These are phyloP conservation scores for Cucurbita pepo DNA, from an alignment of 306 rosid species.

Conservation along the genomic window DNA sequence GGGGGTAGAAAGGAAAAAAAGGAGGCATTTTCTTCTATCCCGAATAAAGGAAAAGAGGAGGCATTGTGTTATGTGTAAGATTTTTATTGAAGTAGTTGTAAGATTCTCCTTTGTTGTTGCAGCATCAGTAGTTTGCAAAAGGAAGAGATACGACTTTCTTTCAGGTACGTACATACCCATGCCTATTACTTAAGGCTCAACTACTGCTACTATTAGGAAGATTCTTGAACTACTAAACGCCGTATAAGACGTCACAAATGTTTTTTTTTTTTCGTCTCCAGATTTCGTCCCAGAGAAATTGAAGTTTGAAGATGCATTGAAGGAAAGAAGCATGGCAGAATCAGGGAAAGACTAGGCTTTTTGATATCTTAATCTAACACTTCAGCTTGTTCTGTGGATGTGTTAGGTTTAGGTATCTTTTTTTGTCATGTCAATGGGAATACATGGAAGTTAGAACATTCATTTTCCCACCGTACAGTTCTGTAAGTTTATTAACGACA, in stretches of 20 bases:
- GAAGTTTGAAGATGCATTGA: conserved; percentile 64
- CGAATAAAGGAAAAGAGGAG: not conserved
- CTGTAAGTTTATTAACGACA: not conserved
- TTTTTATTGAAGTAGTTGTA: not conserved
- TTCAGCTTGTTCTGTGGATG: not conserved
- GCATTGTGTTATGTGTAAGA: not conserved
- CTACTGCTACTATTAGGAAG: not conserved
- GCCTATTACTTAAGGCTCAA: not conserved
- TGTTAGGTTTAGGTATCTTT: not conserved
- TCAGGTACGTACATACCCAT: conserved; percentile 34
- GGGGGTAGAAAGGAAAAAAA: not conserved
- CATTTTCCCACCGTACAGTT: not conserved
- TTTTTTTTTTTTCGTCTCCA: not conserved
- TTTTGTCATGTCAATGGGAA: not conserved
- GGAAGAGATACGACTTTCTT: conserved; percentile 71
- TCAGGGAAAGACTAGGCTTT: conserved; percentile 17
- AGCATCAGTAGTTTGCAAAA: conserved; percentile 61
- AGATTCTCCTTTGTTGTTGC: conserved; percentile 21
- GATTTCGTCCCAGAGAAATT: conserved; percentile 76
- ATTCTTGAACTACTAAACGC: not conserved
- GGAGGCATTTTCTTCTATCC: not conserved
- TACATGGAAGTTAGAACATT: not conserved
- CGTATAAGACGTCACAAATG: not conserved
- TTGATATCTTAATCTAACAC: not conserved
- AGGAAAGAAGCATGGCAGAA: conserved; percentile 35